phyloP scores from a whole-genome alignment of 1,139 yeast genomes.

The Lodderomyces margitis region DNA sequence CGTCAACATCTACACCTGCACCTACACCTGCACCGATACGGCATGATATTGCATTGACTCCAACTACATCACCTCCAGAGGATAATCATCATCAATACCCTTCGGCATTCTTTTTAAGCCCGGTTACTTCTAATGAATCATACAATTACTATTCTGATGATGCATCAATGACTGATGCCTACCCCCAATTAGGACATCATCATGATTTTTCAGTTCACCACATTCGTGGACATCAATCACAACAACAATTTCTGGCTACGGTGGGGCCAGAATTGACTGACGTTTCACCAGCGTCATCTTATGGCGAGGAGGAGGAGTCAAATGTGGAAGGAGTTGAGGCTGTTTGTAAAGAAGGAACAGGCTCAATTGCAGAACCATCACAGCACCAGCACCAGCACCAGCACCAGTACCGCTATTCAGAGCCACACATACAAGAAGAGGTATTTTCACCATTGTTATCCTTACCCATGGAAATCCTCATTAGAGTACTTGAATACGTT shows the following conservation, averaged over 20 bases:
- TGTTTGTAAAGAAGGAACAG: slow-evolving; percentile 1
- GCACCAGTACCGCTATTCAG: background rate
- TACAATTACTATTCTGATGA: slow-evolving; percentile 11
- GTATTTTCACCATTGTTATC: slow-evolving; percentile 18
- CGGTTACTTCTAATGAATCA: slow-evolving; percentile 37
- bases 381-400: background rate
- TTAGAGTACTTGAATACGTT: slow-evolving; percentile 43
- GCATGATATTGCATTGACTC: slow-evolving; percentile 12
- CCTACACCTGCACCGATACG: too few relatives aligned
- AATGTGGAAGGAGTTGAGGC: background rate
- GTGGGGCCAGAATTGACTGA: slow-evolving; percentile 1
- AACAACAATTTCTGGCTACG: slow-evolving; percentile 1
- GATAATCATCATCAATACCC: slow-evolving; percentile 16
- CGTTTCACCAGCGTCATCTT: slow-evolving; percentile 12
- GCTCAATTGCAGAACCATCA: background rate
- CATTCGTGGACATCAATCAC: background rate
- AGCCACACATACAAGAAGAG: slow-evolving; percentile 8
- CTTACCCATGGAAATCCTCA: slow-evolving; percentile 43
- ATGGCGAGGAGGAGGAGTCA: slow-evolving; percentile 3
- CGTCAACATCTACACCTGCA: too few relatives aligned
- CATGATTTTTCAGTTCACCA: background rate
- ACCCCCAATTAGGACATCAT: slow-evolving; percentile 4
- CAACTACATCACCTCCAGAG: slow-evolving; percentile 15
- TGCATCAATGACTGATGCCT: slow-evolving; percentile 4
- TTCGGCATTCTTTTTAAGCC: slow-evolving; percentile 32